These are phyloP conservation scores for Chaetomidium leptoderma DNA, from an alignment of 495 filamentous ascomycete species.

Conservation along the genomic window DNA sequence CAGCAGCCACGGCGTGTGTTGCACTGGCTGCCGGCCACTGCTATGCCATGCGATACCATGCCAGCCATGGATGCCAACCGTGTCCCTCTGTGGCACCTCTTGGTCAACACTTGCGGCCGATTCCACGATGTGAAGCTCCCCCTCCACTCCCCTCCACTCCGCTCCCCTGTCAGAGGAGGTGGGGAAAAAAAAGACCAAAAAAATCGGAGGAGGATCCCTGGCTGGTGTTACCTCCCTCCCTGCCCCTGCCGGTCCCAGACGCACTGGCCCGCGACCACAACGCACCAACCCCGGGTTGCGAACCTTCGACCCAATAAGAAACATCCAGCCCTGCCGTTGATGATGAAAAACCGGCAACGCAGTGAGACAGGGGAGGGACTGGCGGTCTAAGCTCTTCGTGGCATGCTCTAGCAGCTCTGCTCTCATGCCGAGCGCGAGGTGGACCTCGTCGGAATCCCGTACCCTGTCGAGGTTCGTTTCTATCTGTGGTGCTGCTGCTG, in stretches of 20 bases:
- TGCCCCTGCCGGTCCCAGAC: conserved; percentile 16
- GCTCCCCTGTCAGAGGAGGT: conserved; percentile 9
- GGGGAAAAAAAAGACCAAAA: conserved; percentile 9
- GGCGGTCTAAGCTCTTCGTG: conserved; percentile 26
- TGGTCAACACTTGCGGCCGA: background rate
- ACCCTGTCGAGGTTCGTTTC: conserved; percentile 1
- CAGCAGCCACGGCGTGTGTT: background rate
- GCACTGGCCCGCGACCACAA: conserved; percentile 27
- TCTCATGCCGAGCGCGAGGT: conserved; percentile 4
- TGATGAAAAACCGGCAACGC: conserved; percentile 17
- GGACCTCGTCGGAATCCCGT: background rate
- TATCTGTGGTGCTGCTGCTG: background rate
- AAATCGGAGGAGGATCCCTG: conserved; percentile 4
- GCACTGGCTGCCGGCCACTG: background rate
- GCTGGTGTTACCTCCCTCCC: background rate
- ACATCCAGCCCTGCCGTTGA: conserved; percentile 28
- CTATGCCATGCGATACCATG: background rate
- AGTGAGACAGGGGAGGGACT: conserved; percentile 22
- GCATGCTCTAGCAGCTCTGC: no score
- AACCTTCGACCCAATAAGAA: conserved; percentile 13
- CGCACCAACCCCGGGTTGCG: conserved; percentile 17
- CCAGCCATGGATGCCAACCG: no score
- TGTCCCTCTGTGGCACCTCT: conserved; percentile 3
- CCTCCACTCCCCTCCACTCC: background rate
- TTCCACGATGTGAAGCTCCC: background rate